Evolutionary conservation across 148 eudicot species (phyloP).

Genomic region (Silene uniflora): DNA sequence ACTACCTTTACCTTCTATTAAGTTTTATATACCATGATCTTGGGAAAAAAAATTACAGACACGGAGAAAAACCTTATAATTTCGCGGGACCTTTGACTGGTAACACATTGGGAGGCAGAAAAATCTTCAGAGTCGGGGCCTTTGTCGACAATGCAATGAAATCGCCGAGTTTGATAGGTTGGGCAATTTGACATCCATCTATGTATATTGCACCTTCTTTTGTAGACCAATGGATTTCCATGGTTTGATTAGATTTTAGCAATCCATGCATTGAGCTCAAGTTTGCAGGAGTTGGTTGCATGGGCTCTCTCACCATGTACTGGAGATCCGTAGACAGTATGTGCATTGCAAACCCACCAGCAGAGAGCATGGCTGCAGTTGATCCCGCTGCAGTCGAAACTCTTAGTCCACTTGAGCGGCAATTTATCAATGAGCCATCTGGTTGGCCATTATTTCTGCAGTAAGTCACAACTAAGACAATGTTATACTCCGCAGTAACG

Average conservation of each 20-base stretch:
- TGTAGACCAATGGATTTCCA: conserved; percentile 58
- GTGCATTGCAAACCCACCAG: conserved; percentile 86
- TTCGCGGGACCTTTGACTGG: conserved; percentile 14
- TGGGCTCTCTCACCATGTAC: conserved; percentile 88
- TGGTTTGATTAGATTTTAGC: conserved; percentile 43
- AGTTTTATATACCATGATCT: background rate
- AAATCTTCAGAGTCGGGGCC: conserved; percentile 65
- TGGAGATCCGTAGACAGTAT: conserved; percentile 78
- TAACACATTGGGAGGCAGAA: conserved; percentile 47
- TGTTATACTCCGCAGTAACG: too few relatives aligned
- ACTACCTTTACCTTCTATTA: background rate
- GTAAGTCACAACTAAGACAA: background rate
- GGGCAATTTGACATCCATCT: conserved; percentile 69
- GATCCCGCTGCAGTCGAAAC: conserved; percentile 94
- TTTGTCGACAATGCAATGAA: conserved; percentile 53
- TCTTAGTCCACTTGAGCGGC: conserved; percentile 85
- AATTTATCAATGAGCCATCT: conserved; percentile 38
- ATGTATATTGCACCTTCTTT: conserved; percentile 60
- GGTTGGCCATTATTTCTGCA: conserved; percentile 32
- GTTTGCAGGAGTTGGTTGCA: conserved; percentile 33
- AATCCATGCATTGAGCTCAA: conserved; percentile 58
- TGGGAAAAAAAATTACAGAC: background rate
- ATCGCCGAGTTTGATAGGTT: conserved; percentile 56
- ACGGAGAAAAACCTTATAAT: conserved; percentile 5
- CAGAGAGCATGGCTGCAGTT: conserved; percentile 90